These are phyloP conservation scores for Plasmodium yoelii DNA, from an alignment of 169 alveolate species.

Conservation along the genomic window DNA sequence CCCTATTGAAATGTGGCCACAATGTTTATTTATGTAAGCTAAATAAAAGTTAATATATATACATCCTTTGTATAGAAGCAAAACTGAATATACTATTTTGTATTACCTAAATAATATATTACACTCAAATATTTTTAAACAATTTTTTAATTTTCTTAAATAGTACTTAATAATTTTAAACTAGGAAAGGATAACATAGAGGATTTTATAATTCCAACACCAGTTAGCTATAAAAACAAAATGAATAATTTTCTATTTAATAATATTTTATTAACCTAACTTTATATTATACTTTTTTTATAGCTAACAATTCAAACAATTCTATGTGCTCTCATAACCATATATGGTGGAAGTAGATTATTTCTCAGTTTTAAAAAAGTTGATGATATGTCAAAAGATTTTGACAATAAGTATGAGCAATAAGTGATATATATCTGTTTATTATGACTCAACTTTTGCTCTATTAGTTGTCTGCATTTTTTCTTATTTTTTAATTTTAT, in stretches of 20 bases:
- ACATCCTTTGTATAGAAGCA: too few species aligned
- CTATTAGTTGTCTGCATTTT: not conserved
- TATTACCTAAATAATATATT: too few species aligned
- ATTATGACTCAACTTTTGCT: not conserved
- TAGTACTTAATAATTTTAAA: slow-evolving; percentile 39
- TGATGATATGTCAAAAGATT: slow-evolving; percentile 3
- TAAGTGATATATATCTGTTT: not conserved
- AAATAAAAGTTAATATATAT: not conserved
- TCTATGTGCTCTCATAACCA: slow-evolving; percentile 53
- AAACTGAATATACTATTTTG: too few species aligned
- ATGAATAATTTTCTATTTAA: not conserved
- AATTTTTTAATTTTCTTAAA: not conserved
- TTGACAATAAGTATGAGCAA: slow-evolving; percentile 26
- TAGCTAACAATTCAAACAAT: slow-evolving; percentile 51
- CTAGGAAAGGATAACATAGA: slow-evolving; percentile 49
- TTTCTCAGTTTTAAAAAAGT: slow-evolving; percentile 37
- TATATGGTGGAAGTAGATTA: slow-evolving; percentile 68
- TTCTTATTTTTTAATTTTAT: too few species aligned
- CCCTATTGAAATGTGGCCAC: slow-evolving; percentile 66
- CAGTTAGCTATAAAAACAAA: slow-evolving; percentile 8
- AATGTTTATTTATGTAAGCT: slow-evolving; percentile 55
- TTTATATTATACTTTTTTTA: not conserved
- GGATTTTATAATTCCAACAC: slow-evolving; percentile 28
- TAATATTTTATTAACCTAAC: not conserved
- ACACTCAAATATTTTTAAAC: not conserved